Base-by-base conservation (phyloP, 2,329 filamentous ascomycete genomes). In the Beauveria caledonica region DNA sequence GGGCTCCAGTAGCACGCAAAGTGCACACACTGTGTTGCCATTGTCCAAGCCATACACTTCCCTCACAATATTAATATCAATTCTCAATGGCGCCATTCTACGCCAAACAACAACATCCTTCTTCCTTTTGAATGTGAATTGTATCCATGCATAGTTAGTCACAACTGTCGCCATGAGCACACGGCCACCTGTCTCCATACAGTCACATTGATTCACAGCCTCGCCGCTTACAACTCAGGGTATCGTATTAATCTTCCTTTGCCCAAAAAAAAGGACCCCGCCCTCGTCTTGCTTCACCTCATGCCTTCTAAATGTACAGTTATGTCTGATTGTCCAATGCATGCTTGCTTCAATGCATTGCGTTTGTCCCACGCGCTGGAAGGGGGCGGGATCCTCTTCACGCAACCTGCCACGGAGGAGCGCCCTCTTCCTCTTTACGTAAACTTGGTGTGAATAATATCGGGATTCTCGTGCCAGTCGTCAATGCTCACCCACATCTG, bases 401-500 rank as follows among this genome's bases (percentile, higher is more conserved):
- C 15, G 11, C 8, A n/a, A 8, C n/a, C 25, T 25, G 21, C 17
- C 48, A 50, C 8, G 48, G 23, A n/a, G n/a, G 0, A 33, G n/a
- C 3, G 15, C 8, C 27, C 25, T 29, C 60, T 42, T 40, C 58
- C 48, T 58, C 60, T 50, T 76, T 81, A 97, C 69, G 91, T 92
- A 75, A 97, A 96, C 77, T 96, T 97, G 71, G 91, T 94, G 77
- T 97, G 93, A 72, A 99, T 97, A 69, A 99, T 94, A 71, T 99
- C 93, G 19, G 94, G 94, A 72, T 99, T 96, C 82, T 99, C 94
- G 74, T 99, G 94, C 94, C 94, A 99, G 80, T 99, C 94, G 72
- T 97, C 94, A 72, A 96, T 93, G 76, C 92, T 96, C 70, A 99
- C 94, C 92, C 94, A 97, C 94, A 99, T 99, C 93, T 96, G 5